Evolutionary conservation across 306 rosid genomes (phyloP).

Genomic region (Cucumis hystrix): DNA sequence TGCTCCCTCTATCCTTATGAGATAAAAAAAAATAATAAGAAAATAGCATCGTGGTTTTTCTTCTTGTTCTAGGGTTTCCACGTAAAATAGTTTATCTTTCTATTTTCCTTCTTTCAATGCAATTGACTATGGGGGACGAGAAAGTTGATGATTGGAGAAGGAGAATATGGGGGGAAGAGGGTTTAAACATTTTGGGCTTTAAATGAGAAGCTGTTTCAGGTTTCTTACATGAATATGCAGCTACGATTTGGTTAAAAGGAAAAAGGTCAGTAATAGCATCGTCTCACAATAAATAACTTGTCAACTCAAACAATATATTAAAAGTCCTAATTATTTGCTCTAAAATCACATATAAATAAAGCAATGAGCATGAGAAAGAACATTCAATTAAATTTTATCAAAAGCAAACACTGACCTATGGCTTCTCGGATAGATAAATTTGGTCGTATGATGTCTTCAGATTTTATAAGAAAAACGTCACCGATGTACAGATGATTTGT

Average conservation of each 20-base stretch:
- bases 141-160: not conserved
- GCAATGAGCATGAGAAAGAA: not conserved
- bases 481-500: conserved; percentile 88
- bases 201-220: not conserved
- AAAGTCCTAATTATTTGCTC: not conserved
- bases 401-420: conserved; percentile 45
- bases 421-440: conserved; percentile 89
- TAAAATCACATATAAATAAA: not conserved
- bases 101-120: too few relatives aligned
- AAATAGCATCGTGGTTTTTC: too few relatives aligned
- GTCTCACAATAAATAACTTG: not conserved
- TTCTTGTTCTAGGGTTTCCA: too few relatives aligned
- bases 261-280: not conserved
- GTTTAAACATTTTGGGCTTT: not conserved
- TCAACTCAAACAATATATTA: not conserved
- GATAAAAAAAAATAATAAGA: too few relatives aligned
- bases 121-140: not conserved
- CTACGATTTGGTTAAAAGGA: not conserved
- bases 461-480: conserved; percentile 60
- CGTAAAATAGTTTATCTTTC: too few relatives aligned
- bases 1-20: too few relatives aligned
- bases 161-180: not conserved
- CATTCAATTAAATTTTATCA: not conserved
- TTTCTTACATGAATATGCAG: not conserved
- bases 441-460: conserved; percentile 74